Percentiles rank a stretch among this genome's conserved stretches.
Evolutionary conservation across 176 grass and related monocot genomes (phyloP).

Genomic region (Carex parvula): DNA sequence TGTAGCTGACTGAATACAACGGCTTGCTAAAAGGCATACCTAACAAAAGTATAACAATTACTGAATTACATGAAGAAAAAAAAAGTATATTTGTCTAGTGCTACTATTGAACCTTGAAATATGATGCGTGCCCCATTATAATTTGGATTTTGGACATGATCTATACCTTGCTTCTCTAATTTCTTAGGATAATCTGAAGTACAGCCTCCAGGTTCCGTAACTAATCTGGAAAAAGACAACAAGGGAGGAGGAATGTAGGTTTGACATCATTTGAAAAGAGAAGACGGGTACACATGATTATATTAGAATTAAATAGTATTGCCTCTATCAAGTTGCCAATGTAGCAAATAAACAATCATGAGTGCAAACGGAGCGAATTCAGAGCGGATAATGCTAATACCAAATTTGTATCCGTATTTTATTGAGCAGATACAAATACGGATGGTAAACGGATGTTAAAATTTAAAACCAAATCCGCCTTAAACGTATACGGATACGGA

Average conservation of each 20-base stretch:
- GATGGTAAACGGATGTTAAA: no score
- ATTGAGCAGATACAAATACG: no score
- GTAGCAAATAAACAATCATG: background rate
- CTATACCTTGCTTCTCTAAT: background rate
- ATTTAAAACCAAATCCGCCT: no score
- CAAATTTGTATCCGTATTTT: no score
- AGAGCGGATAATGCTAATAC: no score
- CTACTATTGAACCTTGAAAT: background rate
- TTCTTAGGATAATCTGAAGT: background rate
- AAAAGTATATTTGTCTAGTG: background rate
- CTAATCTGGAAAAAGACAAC: background rate
- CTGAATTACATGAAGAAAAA: background rate
- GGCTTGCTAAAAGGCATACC: constrained; percentile 96
- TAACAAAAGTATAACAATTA: constrained; percentile 23
- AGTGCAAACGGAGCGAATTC: no score
- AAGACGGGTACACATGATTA: background rate
- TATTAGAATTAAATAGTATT: background rate
- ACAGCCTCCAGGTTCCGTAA: background rate
- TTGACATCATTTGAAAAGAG: background rate
- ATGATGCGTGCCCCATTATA: background rate
- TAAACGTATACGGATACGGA: no score
- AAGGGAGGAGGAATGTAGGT: background rate
- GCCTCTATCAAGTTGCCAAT: background rate
- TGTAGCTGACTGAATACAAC: constrained; percentile 83
- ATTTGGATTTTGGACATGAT: background rate